These are phyloP conservation scores for Acer yangbiense DNA, from an alignment of 345 rosid species.

Conservation along the genomic window DNA sequence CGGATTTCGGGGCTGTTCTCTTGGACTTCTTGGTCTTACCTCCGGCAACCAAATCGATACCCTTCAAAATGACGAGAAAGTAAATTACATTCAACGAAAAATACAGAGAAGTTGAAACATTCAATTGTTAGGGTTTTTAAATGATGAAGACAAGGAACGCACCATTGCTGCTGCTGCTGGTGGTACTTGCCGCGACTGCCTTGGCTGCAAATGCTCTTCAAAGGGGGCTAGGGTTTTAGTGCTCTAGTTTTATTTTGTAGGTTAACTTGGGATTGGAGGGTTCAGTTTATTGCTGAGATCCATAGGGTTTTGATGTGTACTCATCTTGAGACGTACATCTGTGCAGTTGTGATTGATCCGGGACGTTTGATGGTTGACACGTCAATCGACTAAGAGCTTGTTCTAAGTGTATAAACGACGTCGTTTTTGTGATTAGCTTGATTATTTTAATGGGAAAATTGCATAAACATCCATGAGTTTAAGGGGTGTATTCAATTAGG, in stretches of 20 bases:
- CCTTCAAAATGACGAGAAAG: slow-evolving; percentile 36
- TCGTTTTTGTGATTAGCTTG: not conserved
- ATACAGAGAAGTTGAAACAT: not conserved
- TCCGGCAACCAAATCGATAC: slow-evolving; percentile 73
- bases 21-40: slow-evolving; percentile 79
- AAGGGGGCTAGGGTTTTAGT: slow-evolving; percentile 16
- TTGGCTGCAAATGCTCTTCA: not conserved
- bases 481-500: too few relatives aligned
- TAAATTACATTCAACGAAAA: not conserved
- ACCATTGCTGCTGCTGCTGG: slow-evolving; percentile 19
- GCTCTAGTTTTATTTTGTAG: slow-evolving; percentile 3
- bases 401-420: not conserved
- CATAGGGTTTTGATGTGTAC: not conserved
- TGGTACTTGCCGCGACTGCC: not conserved
- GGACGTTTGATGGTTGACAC: not conserved
- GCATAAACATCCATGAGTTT: too few relatives aligned
- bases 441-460: too few relatives aligned
- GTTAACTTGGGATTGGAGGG: not conserved
- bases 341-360: not conserved
- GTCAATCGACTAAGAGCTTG: not conserved
- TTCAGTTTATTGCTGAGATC: not conserved
- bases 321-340: not conserved
- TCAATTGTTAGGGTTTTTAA: not conserved
- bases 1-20: slow-evolving; percentile 68
- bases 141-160: not conserved